phyloP scores from a whole-genome alignment of 345 rosid genomes.

The Lepidium aucheri region DNA sequence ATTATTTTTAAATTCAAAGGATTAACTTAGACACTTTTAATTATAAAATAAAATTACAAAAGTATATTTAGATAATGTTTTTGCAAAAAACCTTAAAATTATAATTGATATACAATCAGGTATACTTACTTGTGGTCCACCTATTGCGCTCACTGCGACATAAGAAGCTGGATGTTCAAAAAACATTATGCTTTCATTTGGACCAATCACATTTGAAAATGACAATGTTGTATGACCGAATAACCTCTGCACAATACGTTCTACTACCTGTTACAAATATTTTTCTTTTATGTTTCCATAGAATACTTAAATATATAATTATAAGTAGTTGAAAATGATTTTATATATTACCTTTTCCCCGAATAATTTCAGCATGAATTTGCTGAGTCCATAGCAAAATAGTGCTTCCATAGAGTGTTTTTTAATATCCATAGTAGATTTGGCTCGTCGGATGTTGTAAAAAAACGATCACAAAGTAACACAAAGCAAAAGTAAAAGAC shows the following conservation, averaged over 20 bases:
- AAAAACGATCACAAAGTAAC: too few relatives aligned
- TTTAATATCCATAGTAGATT: conserved; percentile 37
- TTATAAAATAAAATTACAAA: too few relatives aligned
- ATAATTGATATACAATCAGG: not conserved
- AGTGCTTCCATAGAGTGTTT: conserved; percentile 41
- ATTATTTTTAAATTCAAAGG: too few relatives aligned
- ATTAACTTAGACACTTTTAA: too few relatives aligned
- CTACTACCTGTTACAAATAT: conserved; percentile 26
- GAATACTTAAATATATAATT: not conserved
- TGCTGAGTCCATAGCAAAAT: not conserved
- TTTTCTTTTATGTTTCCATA: not conserved
- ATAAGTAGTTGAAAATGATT: not conserved
- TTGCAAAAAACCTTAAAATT: too few relatives aligned
- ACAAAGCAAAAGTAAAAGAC: too few relatives aligned
- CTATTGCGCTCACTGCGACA: conserved; percentile 39
- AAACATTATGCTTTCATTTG: conserved; percentile 43
- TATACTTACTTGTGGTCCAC: conserved; percentile 45
- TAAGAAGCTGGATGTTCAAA: conserved; percentile 45
- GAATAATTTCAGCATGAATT: conserved; percentile 19
- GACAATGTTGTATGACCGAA: conserved; percentile 35
- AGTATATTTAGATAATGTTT: too few relatives aligned
- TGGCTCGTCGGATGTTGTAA: conserved; percentile 38
- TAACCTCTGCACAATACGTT: conserved; percentile 22
- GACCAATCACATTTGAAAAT: conserved; percentile 50
- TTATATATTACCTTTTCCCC: conserved; percentile 29